Base-by-base conservation (phyloP, 2,329 filamentous ascomycete genomes). In the Blastomyces gilchristii region DNA sequence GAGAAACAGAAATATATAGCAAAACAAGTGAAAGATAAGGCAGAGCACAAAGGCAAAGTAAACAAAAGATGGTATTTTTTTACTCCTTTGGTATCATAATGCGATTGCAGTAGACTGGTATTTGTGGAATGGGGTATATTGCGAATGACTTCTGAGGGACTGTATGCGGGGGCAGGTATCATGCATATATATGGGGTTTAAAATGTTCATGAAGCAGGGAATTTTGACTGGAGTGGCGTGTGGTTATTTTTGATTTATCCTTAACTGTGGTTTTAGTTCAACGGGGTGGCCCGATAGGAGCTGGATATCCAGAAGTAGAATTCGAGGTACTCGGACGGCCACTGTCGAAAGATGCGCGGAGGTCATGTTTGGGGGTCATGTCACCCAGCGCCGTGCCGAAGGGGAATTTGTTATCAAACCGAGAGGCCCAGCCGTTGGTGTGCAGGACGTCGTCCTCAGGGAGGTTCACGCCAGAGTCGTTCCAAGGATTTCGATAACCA, bases 231-330 rank as follows among this genome's bases (percentile, higher is more conserved):
- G 34, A 39, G 37, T 39, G 72, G 71, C 72, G 72, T 74, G 80
- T 79, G 85, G 43, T 45, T 45, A 18, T 45, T 18, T 18, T 45
- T n/a, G 7, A 16, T 16, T 45, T 45, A 45, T 45, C 14, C 11
- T 45, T n/a, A 45, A 39, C 37, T 39, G 37, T 45, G 18, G 43
- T 45, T 45, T 45, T 45, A 11, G 18, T 45, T 87, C 88, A 93
- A 89, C 90, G 90, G 82, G 88, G 91, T 85, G 89, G 88, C 83
- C 89, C 90, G 83, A 91, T 88, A 69, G 89, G 89, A 82, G 86
- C 90, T 83, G 91, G 89, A 89, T 94, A 94, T 91, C 90, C 90
- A 86, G 90, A 93, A 89, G 88, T 89, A 83, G 91, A 96, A 87
- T 96, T 89, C 81, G 91, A 94, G 81, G 91, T 96, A 73, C 89